Evolutionary conservation across 805 yeast species (phyloP), one percentile per base, ranked within the genome.

Genomic region (Novakomyces olei): DNA sequence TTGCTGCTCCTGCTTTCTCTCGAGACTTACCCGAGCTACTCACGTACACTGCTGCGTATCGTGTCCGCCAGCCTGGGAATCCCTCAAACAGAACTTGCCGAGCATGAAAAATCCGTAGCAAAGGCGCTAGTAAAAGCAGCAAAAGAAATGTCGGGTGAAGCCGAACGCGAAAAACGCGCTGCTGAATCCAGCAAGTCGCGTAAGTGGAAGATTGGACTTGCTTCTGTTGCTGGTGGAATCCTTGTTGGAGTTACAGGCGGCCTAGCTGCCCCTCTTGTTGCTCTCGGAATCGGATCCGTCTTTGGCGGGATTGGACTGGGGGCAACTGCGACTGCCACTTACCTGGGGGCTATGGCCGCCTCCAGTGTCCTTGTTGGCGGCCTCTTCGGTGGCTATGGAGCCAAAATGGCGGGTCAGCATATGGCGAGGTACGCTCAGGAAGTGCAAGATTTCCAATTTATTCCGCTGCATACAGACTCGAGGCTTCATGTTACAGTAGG

Each of bases 341-440:
- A 37, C 31, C 33, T 38, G n/a, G 41, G 41, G 10, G 19, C 39
- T 3, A 6, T 38, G 18, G 40, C 40, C 14, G 33, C 37, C 7
- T 34, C 38, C 19, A 29, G 38, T 14, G 34, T 35, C 6, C 35
- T 40, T 10, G 40, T 38, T 6, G 40, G 41, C 10, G 26, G 38
- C 8, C 32, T 38, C 10, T 38, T 38, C 32, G 41, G 41, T 6
- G 36, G 36, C 15, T 38, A 37, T 37, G 41, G 41, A 5, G 40
- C 41, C 9, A 37, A 31, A 16, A 32, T 30, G 35, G 23, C 34
- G 23, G 37, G 24, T 9, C 14, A 38, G 19, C 23, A 29, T 10
- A 24, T 38, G 25, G 26, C 18, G 14, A 22, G 34, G 6, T 34
- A 36, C 25, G 30, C 40, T 8, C 18, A 24, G 5, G 40, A 37